Evolutionary conservation across 2,329 filamentous ascomycete species (phyloP), one percentile per base, ranked within the genome.

Genomic region (Diaporthe destruens): DNA sequence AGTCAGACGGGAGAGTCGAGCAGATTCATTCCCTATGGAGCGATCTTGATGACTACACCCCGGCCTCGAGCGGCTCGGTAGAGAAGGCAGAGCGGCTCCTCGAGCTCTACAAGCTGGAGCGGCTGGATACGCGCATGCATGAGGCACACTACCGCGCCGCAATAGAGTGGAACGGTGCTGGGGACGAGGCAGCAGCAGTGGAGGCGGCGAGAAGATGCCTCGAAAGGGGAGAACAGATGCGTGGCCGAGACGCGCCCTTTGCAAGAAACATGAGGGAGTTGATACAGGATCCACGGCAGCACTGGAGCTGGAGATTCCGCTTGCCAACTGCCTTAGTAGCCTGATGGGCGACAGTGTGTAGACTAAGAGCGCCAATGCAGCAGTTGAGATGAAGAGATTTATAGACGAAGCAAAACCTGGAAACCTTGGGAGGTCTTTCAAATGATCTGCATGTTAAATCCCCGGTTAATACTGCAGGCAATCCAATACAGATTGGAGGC

Each of bases 81-180:
- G 49, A 47, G 1, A 71, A 54, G 23, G 69, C 69, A 20, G 69
- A 66, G 47, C 47, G 25, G 6, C 69, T 71, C 11, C 14, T 71
- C 5, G n/a, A 54, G 9, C 57, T 71, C 34, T 71, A 71, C 57
- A 36, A 65, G 20, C 44, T 54, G 25, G 69, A 71, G 49, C n/a
- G 29, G 6, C 12, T 71, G 25, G 61, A 71, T 3, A 71, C 57
- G 8, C 69, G 69, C 9, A 71, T 71, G 11, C 69, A 71, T 2
- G 69, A 71, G 25, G 69, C 69, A 39, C 20, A 71, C n/a, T 71
- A 71, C 7, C 69, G 69, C 7, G 69, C 69, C 20, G 49, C 69
- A 0, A 36, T 71, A 39, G 69, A 71, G 39, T 71, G 61, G 32
- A 71, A 56, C 32, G 69, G 56, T 6, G 49, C 39, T 6, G 69